Conservation (phyloP, 2,329 filamentous ascomycete species). For the Pestalotiopsis sp. region DNA sequence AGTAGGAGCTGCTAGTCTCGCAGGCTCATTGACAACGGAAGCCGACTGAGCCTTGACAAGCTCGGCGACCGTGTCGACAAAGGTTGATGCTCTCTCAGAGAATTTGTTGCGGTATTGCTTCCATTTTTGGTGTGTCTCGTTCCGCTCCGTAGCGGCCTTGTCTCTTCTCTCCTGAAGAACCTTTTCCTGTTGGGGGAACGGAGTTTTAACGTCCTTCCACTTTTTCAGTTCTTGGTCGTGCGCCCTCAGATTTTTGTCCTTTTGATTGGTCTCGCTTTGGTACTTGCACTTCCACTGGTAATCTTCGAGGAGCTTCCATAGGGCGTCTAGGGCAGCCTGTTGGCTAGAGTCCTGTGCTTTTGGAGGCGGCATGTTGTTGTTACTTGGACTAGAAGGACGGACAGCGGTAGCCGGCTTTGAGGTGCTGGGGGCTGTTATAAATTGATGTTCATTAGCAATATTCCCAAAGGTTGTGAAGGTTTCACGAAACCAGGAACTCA, state of each 20-base stretch:
- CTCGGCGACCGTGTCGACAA: neutral
- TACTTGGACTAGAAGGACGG: neutral
- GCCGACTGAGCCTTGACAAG: neutral
- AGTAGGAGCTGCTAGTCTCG: neutral
- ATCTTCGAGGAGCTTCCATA: conserved; percentile 17
- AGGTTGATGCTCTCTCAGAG: neutral
- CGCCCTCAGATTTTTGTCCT: conserved; percentile 3
- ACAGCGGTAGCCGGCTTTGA: neutral
- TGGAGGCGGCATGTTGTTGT: neutral
- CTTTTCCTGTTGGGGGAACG: neutral
- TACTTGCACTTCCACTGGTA: conserved; percentile 16
- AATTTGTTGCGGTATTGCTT: neutral
- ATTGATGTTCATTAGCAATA: neutral
- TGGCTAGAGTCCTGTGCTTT: conserved; percentile 24
- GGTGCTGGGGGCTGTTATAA: neutral
- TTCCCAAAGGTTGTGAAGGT: neutral
- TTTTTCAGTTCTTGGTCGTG: conserved; percentile 5
- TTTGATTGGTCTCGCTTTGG: conserved; percentile 14
- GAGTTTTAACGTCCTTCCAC: neutral
- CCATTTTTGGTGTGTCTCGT: neutral
- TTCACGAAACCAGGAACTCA: neutral
- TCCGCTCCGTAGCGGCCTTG: neutral
- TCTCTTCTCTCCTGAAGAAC: neutral
- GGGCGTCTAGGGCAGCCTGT: conserved; percentile 23
- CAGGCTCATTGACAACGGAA: neutral